Percentiles rank a stretch among this genome's conserved stretches.
Conservation (phyloP, 2,329 filamentous ascomycete species). For the Eutypa lata region DNA sequence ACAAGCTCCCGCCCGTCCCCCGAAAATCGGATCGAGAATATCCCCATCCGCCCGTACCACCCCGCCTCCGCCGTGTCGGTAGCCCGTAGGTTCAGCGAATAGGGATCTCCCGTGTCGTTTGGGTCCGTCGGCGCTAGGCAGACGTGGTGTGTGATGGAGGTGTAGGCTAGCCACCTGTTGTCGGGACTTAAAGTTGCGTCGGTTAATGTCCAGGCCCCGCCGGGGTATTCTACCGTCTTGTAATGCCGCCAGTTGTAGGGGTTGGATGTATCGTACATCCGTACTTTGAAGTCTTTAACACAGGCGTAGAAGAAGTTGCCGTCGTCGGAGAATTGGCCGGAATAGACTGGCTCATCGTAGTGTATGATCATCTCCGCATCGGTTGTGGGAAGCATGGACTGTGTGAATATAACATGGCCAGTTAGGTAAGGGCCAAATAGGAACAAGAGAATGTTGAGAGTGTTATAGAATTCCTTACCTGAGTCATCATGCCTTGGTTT, state of each 20-base stretch:
- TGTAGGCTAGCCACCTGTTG: constrained; percentile 89
- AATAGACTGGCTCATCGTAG: constrained; percentile 83
- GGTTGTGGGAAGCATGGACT: constrained; percentile 75
- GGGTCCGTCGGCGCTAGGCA: constrained; percentile 87
- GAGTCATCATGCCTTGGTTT: constrained; percentile 64
- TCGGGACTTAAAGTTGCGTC: constrained; percentile 89
- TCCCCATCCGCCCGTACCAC: constrained; percentile 50
- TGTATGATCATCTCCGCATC: constrained; percentile 84
- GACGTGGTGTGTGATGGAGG: constrained; percentile 79
- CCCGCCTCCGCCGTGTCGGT: constrained; percentile 12
- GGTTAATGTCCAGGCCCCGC: constrained; percentile 92
- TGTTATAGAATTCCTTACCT: constrained; percentile 43
- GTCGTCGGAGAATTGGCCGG: constrained; percentile 93
- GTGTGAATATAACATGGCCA: constrained; percentile 1
- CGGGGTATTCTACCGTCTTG: constrained; percentile 82
- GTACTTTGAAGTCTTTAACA: constrained; percentile 87
- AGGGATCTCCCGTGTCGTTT: constrained; percentile 74
- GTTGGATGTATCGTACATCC: constrained; percentile 97
- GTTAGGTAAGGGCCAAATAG: constrained; percentile 9
- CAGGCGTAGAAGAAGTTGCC: constrained; percentile 96
- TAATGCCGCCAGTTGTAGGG: constrained; percentile 95
- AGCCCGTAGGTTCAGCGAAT: constrained; percentile 59
- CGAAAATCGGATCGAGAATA: constrained; percentile 91
- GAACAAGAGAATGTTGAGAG: neutral
- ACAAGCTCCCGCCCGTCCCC: constrained; percentile 89